Conservation (phyloP, 345 rosid species). For the Zanthoxylum bungeanum region DNA sequence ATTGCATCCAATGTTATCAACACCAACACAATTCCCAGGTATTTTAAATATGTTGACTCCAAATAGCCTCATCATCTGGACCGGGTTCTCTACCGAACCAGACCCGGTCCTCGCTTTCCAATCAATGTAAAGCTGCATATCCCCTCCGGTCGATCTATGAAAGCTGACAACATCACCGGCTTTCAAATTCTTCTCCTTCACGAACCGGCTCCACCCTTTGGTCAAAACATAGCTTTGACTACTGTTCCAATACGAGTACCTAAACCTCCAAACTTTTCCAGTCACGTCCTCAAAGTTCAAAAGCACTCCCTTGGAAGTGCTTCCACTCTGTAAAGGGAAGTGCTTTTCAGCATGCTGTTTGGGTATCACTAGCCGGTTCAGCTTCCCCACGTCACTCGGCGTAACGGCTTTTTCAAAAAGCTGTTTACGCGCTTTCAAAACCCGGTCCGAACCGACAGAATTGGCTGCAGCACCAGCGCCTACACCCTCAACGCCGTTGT, state of each 20-base stretch:
- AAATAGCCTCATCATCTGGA: slow-evolving; percentile 60
- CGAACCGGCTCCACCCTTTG: slow-evolving; percentile 94
- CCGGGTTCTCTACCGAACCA: slow-evolving; percentile 25
- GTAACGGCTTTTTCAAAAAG: slow-evolving; percentile 89
- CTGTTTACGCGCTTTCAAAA: slow-evolving; percentile 46
- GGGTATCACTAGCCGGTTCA: slow-evolving; percentile 90
- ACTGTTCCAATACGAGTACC: slow-evolving; percentile 96
- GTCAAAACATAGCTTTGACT: slow-evolving; percentile 94
- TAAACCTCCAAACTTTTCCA: slow-evolving; percentile 86
- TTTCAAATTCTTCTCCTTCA: slow-evolving; percentile 70
- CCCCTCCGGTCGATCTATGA: slow-evolving; percentile 72
- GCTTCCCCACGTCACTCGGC: slow-evolving; percentile 93
- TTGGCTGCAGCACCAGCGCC: neutral
- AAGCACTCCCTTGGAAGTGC: slow-evolving; percentile 50
- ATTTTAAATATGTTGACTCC: slow-evolving; percentile 77
- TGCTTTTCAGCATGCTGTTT: slow-evolving; percentile 90
- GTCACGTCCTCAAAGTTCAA: slow-evolving; percentile 65
- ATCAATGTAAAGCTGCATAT: slow-evolving; percentile 63
- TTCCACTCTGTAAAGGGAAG: slow-evolving; percentile 47
- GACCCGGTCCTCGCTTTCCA: slow-evolving; percentile 38
- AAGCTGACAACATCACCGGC: slow-evolving; percentile 84
- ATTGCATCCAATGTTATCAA: slow-evolving; percentile 33
- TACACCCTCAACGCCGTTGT: slow-evolving; percentile 15
- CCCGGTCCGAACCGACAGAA: slow-evolving; percentile 8
- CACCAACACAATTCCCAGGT: slow-evolving; percentile 22